A percentile compares a stretch with the other conserved stretches of the same genome.
These are phyloP conservation scores for Termitomyces heimii DNA, from an alignment of 768 basidiomycete species.

Conservation along the genomic window DNA sequence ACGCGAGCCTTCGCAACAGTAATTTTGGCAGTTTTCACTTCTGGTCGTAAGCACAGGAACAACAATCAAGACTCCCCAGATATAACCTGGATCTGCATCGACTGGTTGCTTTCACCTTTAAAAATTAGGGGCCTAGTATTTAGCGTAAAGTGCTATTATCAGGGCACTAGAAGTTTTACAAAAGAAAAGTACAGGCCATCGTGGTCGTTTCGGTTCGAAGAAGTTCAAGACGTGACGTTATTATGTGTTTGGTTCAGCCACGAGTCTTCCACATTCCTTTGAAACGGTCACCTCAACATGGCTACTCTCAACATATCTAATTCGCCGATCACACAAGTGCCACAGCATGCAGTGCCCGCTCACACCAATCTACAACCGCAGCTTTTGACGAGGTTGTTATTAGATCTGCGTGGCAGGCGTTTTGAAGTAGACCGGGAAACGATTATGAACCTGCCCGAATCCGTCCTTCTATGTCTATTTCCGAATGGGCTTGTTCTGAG, in stretches of 20 bases:
- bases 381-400: constrained; percentile 79
- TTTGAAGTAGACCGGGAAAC: constrained; percentile 97
- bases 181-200: neutral
- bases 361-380: constrained; percentile 78
- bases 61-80: neutral
- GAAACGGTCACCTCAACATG: constrained; percentile 21
- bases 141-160: neutral
- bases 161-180: too few relatives aligned
- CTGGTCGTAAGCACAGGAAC: neutral
- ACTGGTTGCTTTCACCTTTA: neutral
- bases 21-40: neutral
- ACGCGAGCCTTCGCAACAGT: neutral
- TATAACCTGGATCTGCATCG: too few relatives aligned
- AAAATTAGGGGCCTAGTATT: neutral
- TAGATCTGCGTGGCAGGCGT: constrained; percentile 87
- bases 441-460: constrained; percentile 98
- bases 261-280: constrained; percentile 5
- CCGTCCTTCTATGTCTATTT: constrained; percentile 91
- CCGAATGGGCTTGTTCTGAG: constrained; percentile 95
- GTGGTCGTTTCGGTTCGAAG: neutral
- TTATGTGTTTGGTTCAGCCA: constrained; percentile 13
- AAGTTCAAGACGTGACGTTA: constrained; percentile 4
- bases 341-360: constrained; percentile 56
- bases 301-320: constrained; percentile 36
- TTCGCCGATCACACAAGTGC: constrained; percentile 55